Base-by-base conservation (phyloP, 2,329 filamentous ascomycete species). In the Colletotrichum sp. region DNA sequence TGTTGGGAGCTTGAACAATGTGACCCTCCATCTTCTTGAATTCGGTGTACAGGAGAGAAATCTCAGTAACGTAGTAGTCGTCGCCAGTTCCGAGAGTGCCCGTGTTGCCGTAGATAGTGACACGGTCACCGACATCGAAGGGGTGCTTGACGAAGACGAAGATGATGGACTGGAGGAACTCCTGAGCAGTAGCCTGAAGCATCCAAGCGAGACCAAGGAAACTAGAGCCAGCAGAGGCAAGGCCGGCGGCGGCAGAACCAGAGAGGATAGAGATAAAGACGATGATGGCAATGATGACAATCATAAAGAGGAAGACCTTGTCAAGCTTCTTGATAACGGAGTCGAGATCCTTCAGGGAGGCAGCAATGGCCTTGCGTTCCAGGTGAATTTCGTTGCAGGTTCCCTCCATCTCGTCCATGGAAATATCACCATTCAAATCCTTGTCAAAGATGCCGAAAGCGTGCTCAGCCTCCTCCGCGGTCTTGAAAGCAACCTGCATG, bases 11-110 rank as follows among this genome's bases (percentile, higher is more conserved):
- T 84, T 98, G 96, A 1, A 98, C 96, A 28, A 98, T 94, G 80
- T 98, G 96, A 3, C 96, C 96, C 84, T 98, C 94, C 94, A 98
- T 96, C 88, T 98, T 98, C 89, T 98, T 98, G 88, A 98, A 98
- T 81, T 98, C 96, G 16, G 96, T 98, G 83, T 97, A 98, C 18
- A 98, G 89, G 2, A 98, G 89, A 2, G 95, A 94, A 71, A 98
- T 97, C 81, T 98, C 95, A 70, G 97, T 98, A 70, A 98, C 96
- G 78, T 98, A 98, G 85, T 98, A 98, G 80, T 98, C 96, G 80
- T 98, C 96, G 61, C 96, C 96, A 43, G 90, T 91, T 81, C 95
- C 89, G 18, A 89, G 83, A n/a, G 93, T 90, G 76, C 96, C 96
- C 1, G 95, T 95, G 80, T 96, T 97, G 70, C 96, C 96, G 81